Evolutionary conservation across 192 early-diverging fungal genomes (phyloP).

Genomic region (Rhizoclosmatium sp.): DNA sequence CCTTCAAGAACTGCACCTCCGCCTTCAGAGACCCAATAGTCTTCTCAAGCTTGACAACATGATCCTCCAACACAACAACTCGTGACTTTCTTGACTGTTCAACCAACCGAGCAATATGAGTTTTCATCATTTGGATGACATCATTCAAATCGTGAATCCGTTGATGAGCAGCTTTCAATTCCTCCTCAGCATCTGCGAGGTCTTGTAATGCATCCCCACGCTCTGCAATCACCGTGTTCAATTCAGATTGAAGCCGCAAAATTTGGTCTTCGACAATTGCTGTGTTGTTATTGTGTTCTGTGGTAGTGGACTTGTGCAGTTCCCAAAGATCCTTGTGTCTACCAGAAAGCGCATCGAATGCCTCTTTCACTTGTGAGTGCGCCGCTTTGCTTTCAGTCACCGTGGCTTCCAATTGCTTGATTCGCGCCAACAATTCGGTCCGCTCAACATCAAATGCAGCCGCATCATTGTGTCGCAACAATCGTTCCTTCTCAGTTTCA

Average conservation of each 20-base stretch:
- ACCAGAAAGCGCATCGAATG: background rate
- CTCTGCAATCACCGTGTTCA: background rate
- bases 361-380: background rate
- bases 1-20: conserved; percentile 30
- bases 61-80: conserved; percentile 23
- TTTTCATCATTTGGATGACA: conserved; percentile 25
- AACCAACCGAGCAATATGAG: conserved; percentile 15
- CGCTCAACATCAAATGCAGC: conserved; percentile 2
- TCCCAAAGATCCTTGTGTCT: background rate
- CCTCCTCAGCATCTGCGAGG: conserved; percentile 13
- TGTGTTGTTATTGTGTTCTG: background rate
- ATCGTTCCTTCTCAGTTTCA: background rate
- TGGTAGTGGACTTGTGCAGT: background rate
- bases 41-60: conserved; percentile 26
- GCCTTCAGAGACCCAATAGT: conserved; percentile 17
- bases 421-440: background rate
- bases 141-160: conserved; percentile 22
- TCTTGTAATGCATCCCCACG: background rate
- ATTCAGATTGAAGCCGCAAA: conserved; percentile 21
- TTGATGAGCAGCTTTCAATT: conserved; percentile 6
- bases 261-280: background rate
- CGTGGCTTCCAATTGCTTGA: background rate
- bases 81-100: conserved; percentile 13
- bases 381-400: background rate
- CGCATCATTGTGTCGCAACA: background rate